phyloP scores from a whole-genome alignment of 1,284 basidiomycete genomes.

The Ceratobasidium sp. region DNA sequence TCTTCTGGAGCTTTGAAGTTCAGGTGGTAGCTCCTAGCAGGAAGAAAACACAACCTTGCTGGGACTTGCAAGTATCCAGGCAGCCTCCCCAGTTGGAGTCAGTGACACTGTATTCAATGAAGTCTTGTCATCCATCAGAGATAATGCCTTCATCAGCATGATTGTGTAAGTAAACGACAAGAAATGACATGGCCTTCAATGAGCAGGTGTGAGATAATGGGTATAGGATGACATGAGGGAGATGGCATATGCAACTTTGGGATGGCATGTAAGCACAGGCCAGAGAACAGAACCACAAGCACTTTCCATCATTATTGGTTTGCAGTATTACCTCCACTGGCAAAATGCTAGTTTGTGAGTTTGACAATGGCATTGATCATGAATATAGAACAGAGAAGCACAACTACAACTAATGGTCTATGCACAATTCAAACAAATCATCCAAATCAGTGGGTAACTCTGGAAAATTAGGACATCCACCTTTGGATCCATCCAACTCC shows the following conservation, averaged over 20 bases:
- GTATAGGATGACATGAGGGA: background rate
- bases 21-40: slow-evolving; percentile 56
- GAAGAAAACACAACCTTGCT: slow-evolving; percentile 55
- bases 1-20: slow-evolving; percentile 57
- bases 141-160: slow-evolving; percentile 48
- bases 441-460: too few relatives aligned
- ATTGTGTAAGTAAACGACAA: slow-evolving; percentile 52
- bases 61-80: slow-evolving; percentile 53
- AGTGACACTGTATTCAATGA: slow-evolving; percentile 57
- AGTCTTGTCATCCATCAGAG: slow-evolving; percentile 44
- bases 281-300: slow-evolving; percentile 39
- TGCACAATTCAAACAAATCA: too few relatives aligned
- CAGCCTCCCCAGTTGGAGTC: slow-evolving; percentile 59
- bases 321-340: too few relatives aligned
- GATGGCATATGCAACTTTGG: slow-evolving; percentile 34
- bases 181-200: slow-evolving; percentile 50
- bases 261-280: slow-evolving; percentile 25
- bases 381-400: too few relatives aligned
- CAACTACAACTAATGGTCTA: too few relatives aligned
- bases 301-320: too few relatives aligned
- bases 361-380: too few relatives aligned
- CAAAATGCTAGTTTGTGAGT: too few relatives aligned
- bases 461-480: too few relatives aligned
- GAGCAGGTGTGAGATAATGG: slow-evolving; percentile 1
- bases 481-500: too few relatives aligned